Percentiles rank a stretch among this genome's conserved stretches.
Evolutionary conservation across 1,139 yeast species (phyloP).

Genomic region (Taphrina pruni): DNA sequence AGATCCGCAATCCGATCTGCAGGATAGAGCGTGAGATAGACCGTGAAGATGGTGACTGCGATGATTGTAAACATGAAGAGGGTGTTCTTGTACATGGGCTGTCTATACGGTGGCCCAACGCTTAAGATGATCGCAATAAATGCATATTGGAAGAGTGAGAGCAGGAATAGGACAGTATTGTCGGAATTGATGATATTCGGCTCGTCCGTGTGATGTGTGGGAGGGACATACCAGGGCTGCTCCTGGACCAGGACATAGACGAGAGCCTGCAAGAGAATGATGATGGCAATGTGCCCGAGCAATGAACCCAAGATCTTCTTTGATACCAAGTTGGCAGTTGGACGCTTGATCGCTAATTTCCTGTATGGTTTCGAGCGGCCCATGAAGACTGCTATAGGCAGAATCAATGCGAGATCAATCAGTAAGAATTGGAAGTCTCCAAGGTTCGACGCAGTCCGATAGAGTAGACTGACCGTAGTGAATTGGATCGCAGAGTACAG

Average conservation of each 20-base stretch:
- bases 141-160: constrained; percentile 87
- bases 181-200: constrained; percentile 86
- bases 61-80: constrained; percentile 74
- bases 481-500: constrained; percentile 95
- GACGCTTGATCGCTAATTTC: constrained; percentile 69
- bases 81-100: constrained; percentile 67
- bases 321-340: constrained; percentile 91
- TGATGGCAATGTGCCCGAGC: constrained; percentile 68
- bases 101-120: constrained; percentile 94
- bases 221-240: constrained; percentile 75
- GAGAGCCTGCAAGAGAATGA: constrained; percentile 67
- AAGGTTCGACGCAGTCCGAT: constrained; percentile 85
- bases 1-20: constrained; percentile 43
- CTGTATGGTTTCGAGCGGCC: constrained; percentile 90
- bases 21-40: constrained; percentile 44
- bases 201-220: constrained; percentile 58
- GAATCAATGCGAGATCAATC: constrained; percentile 85
- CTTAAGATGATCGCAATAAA: constrained; percentile 80
- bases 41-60: constrained; percentile 53
- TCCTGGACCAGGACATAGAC: constrained; percentile 68
- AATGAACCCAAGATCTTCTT: constrained; percentile 84
- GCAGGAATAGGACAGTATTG: constrained; percentile 80
- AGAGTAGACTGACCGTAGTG: constrained; percentile 79
- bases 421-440: constrained; percentile 97
- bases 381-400: constrained; percentile 94